Conservation (phyloP, 805 yeast genomes). For the Ogataea minuta region DNA sequence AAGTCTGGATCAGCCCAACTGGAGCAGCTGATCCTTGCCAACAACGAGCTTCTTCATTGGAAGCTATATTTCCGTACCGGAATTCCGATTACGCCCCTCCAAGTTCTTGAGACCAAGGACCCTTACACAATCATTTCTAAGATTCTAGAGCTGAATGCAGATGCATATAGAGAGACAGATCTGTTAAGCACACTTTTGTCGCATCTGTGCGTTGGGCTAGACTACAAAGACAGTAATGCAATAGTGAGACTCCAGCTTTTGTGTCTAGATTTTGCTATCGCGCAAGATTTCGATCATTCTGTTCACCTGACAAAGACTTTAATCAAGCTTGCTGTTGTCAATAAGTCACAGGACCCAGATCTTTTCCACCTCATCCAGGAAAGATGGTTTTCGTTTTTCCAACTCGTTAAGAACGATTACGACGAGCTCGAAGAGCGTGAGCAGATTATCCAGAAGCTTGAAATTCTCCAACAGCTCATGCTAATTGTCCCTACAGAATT, state of each 20-base stretch:
- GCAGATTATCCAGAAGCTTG: slow-evolving; percentile 41
- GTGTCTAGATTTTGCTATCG: slow-evolving; percentile 67
- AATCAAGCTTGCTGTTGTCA: slow-evolving; percentile 28
- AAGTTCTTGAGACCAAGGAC: slow-evolving; percentile 24
- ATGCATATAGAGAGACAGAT: slow-evolving; percentile 45
- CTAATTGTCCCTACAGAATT: slow-evolving; percentile 54
- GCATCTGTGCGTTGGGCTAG: slow-evolving; percentile 41
- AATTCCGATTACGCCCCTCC: slow-evolving; percentile 31
- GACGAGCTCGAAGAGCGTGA: slow-evolving; percentile 14
- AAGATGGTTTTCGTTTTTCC: slow-evolving; percentile 73
- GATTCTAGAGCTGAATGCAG: slow-evolving; percentile 53
- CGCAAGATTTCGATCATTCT: slow-evolving; percentile 62
- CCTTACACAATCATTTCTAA: slow-evolving; percentile 27
- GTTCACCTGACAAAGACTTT: slow-evolving; percentile 40
- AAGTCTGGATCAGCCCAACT: slow-evolving; percentile 9
- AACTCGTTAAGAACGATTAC: slow-evolving; percentile 55
- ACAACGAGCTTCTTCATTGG: slow-evolving; percentile 26
- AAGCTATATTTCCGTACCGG: slow-evolving; percentile 30
- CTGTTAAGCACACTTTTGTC: slow-evolving; percentile 41
- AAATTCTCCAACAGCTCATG: slow-evolving; percentile 51
- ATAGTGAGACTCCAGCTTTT: slow-evolving; percentile 33
- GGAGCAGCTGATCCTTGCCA: slow-evolving; percentile 23
- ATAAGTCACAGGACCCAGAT: slow-evolving; percentile 8
- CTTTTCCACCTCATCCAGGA: slow-evolving; percentile 25
- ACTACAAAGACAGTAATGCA: slow-evolving; percentile 4